Percentiles rank a stretch among this genome's conserved stretches.
These are phyloP conservation scores for Phalaenopsis aphrodite DNA, from an alignment of 106 monocot genomes.

Conservation along the genomic window DNA sequence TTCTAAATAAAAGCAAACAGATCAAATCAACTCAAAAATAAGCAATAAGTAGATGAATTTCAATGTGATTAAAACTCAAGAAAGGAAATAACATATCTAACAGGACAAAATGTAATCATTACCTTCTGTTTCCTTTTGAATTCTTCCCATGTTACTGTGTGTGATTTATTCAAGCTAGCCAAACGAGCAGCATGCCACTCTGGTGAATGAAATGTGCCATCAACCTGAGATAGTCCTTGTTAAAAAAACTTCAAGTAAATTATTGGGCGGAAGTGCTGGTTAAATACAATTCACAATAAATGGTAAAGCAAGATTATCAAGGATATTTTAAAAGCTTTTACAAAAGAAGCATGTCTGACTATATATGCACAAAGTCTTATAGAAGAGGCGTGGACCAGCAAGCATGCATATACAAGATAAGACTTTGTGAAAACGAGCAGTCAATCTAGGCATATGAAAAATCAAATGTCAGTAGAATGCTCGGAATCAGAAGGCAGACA, in stretches of 20 bases:
- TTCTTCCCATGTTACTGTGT: conserved; percentile 98
- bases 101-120: conserved; percentile 4
- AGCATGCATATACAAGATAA: neutral
- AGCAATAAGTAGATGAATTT: neutral
- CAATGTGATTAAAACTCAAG: neutral
- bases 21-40: neutral
- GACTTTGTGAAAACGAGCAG: neutral
- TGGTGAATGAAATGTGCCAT: conserved; percentile 99
- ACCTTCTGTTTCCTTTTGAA: conserved; percentile 96
- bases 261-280: neutral
- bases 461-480: neutral
- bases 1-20: neutral
- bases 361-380: too few relatives aligned
- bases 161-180: conserved; percentile 90
- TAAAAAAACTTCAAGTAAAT: conserved; percentile 48
- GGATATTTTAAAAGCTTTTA: neutral
- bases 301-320: neutral
- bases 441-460: neutral
- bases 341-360: neutral
- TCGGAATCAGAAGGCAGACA: neutral
- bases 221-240: conserved; percentile 84
- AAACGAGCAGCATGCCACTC: conserved; percentile 99
- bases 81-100: neutral
- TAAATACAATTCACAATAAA: neutral
- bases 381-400: neutral